These are phyloP conservation scores for Alternaria tenuissima DNA, from an alignment of 2,329 filamentous ascomycete genomes.

Conservation along the genomic window DNA sequence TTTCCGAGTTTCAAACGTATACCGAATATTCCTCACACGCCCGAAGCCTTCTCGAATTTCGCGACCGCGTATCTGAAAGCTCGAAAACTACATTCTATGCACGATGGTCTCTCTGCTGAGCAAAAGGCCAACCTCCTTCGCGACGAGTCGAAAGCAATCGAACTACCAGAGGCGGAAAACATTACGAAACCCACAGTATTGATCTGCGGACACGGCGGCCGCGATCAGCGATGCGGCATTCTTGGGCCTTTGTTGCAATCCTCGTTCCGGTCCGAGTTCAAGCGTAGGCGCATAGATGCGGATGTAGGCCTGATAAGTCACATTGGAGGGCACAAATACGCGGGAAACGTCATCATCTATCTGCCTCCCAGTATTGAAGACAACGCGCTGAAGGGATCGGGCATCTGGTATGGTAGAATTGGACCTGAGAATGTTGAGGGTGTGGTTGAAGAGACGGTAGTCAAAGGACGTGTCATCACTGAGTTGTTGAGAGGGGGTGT, in stretches of 20 bases:
- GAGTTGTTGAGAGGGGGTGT: conserved; percentile 79
- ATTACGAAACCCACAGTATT: conserved; percentile 63
- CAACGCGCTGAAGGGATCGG: conserved; percentile 72
- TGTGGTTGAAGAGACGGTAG: conserved; percentile 74
- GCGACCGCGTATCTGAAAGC: conserved; percentile 74
- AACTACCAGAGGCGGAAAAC: conserved; percentile 63
- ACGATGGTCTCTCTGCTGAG: conserved; percentile 64
- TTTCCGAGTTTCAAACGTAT: conserved; percentile 86
- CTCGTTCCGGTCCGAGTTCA: conserved; percentile 73
- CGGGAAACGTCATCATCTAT: conserved; percentile 85
- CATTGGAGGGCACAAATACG: conserved; percentile 85
- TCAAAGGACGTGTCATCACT: conserved; percentile 70
- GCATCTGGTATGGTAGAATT: conserved; percentile 84
- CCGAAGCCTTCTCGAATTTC: conserved; percentile 62
- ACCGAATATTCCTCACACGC: conserved; percentile 71
- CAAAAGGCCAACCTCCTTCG: conserved; percentile 57
- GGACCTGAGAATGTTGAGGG: conserved; percentile 79
- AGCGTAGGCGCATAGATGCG: conserved; percentile 60
- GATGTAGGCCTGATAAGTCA: conserved; percentile 77
- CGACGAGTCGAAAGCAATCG: conserved; percentile 57
- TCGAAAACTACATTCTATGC: conserved; percentile 66
- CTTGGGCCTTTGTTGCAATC: conserved; percentile 75
- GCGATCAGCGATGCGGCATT: conserved; percentile 83
- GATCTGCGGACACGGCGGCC: conserved; percentile 84
- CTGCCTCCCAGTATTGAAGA: conserved; percentile 63